Evolutionary conservation across 768 basidiomycete species (phyloP), one percentile per base, ranked within the genome.

Genomic region (Lyophyllum semitale): DNA sequence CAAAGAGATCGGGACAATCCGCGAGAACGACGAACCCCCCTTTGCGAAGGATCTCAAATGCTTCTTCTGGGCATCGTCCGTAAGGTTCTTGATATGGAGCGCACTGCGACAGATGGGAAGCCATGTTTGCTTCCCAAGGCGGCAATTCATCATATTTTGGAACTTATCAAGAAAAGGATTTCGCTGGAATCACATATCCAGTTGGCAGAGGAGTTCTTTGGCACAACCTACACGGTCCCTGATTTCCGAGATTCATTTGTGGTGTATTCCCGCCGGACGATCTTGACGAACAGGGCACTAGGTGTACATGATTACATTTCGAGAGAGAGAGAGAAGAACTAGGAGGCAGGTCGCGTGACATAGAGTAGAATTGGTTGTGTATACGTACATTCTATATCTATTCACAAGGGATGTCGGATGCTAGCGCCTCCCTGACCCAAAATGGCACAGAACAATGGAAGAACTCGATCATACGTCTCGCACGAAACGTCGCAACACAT

Each of bases 401-500:
- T 35, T 13, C 33, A 13, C 15, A 13, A 30, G 11, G 29, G 11
- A 30, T n/a, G 29, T n/a, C n/a, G n/a, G n/a, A n/a, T n/a, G 11
- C 29, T 30, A 30, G 29, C 29, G 29, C 11, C 5, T 30, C 29
- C 29, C 11, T 6, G 6, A 30, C 11, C 11, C 29, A 30, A 30
- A 30, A 5, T 30, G 29, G 17, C 37, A n/a, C 17, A n/a, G 7
- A 8, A n/a, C 17, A 2, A n/a, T n/a, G 9, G 7, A 38, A 38
- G 0, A 23, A 42, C 5, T 15, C 20, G 8, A 17, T 44, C 43
- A 44, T 17, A 23, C 17, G 35, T 51, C 54, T 12, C 43, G 41
- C 29, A 48, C 49, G 47, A 46, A 74, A 17, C 66, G 59, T 25
- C 58, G 58, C 8, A 77, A 51, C 29, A 74, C 63, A 6, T 71